phyloP scores from a whole-genome alignment of 108 stramenopile genomes.

The Bacterosira constricta region DNA sequence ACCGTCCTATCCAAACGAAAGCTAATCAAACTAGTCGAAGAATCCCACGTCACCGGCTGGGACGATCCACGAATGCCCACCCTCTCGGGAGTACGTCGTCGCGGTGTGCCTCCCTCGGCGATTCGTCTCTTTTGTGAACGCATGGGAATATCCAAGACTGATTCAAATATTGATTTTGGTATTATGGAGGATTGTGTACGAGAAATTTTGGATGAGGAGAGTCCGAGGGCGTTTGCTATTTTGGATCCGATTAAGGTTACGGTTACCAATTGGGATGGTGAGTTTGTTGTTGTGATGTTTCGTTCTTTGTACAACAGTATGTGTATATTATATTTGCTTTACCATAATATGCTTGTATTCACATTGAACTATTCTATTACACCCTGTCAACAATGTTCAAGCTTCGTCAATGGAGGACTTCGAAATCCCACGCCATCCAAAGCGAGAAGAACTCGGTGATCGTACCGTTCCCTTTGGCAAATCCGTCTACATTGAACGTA shows the following conservation, averaged over 20 bases:
- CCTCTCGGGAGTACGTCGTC: constrained; percentile 81
- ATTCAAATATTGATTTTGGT: constrained; percentile 85
- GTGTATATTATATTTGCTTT: neutral
- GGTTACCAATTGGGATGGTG: constrained; percentile 81
- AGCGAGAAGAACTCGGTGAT: constrained; percentile 71
- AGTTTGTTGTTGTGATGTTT: neutral
- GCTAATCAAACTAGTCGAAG: constrained; percentile 85
- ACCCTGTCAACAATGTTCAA: no score
- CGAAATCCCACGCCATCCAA: constrained; percentile 82
- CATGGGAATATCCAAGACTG: constrained; percentile 90
- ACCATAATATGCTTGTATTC: neutral
- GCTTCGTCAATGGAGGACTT: constrained; percentile 62
- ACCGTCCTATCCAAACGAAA: constrained; percentile 90
- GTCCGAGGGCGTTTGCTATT: constrained; percentile 81
- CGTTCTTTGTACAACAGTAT: neutral
- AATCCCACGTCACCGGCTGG: constrained; percentile 82
- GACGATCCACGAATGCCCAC: constrained; percentile 91
- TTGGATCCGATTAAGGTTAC: constrained; percentile 86
- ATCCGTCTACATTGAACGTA: constrained; percentile 77
- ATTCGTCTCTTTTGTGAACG: constrained; percentile 88
- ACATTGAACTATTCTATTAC: no score
- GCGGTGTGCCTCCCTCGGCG: constrained; percentile 87
- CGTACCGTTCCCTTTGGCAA: constrained; percentile 85
- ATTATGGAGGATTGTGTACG: constrained; percentile 87
- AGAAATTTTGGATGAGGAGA: constrained; percentile 80